These are phyloP conservation scores for Colletotrichum tropicale DNA, from an alignment of 2,329 filamentous ascomycete species.

Conservation along the genomic window DNA sequence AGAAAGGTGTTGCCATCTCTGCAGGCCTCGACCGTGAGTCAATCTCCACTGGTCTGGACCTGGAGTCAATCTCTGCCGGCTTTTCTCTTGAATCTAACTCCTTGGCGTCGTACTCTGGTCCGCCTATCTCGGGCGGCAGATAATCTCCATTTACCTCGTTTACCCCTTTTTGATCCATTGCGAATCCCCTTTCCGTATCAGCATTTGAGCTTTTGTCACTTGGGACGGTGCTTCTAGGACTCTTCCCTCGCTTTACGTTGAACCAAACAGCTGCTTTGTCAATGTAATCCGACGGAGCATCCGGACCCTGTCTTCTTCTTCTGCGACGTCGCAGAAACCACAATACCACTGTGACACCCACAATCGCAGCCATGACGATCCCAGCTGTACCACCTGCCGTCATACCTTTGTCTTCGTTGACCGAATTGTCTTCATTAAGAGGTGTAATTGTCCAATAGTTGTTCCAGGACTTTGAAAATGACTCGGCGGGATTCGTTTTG, in stretches of 20 bases:
- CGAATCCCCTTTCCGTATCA: neutral
- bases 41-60: neutral
- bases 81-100: neutral
- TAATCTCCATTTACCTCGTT: neutral
- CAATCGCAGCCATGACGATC: neutral
- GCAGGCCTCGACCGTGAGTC: neutral
- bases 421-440: neutral
- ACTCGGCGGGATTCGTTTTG: neutral
- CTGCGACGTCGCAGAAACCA: neutral
- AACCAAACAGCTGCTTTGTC: neutral
- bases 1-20: neutral
- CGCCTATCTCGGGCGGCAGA: neutral
- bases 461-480: neutral
- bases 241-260: neutral
- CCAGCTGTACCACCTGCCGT: neutral
- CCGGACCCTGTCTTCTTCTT: neutral
- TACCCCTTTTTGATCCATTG: neutral
- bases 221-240: neutral
- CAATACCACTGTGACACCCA: neutral
- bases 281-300: neutral
- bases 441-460: neutral
- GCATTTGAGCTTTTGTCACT: neutral
- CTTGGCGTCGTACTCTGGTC: neutral
- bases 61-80: neutral
- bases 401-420: neutral